Base-by-base conservation (phyloP, 495 filamentous ascomycete species). In the Letharia columbiana region DNA sequence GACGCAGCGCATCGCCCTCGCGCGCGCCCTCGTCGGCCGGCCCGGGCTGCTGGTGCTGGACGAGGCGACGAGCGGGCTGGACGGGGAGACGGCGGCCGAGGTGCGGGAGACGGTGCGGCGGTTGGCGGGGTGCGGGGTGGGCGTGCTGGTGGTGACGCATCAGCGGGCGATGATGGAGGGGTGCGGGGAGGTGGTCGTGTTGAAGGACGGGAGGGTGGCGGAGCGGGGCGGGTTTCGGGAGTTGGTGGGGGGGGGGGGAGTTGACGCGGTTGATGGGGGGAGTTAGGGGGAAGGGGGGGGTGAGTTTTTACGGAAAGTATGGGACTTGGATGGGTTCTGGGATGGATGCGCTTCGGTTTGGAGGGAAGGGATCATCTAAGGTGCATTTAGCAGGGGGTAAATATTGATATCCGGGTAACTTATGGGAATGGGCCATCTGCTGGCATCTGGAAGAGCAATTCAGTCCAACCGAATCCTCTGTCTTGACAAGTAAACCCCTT, bases 31-130 rank as follows among this genome's bases (percentile, higher is more conserved):
- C 2, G 78, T 89, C 4, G 78, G 91, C 0, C 75, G 80, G 28
- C 91, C 91, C 0, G 79, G 80, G 50, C 74, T 96, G 10, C 72
- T 98, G 28, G 82, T 98, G 0, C 74, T 98, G 17, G 94, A 98
- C 67, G 94, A 98, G 74, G 89, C 92, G 6, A 98, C 94, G 0
- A 89, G 85, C 39, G 86, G 85, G 42, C 75, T 98, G 17, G 94
- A 98, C 72, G 79, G 79, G 0, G 82, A 85, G 66, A 86, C 80
- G n/a, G 88, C 90, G 2, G 82, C 79, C 44, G 76, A 82, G 9
- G 82, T 98, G 18, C 78, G 87, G n/a, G 74, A 81, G 33, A 86
- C 87, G 7, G 80, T 98, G 31, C 68, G 73, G 39, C 68, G 72
- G 12, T 70, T 92, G 33, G 77, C 88, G 47, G 47, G 60, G 18